Evolutionary conservation across 306 rosid species (phyloP).

Genomic region (Malus sieversii): DNA sequence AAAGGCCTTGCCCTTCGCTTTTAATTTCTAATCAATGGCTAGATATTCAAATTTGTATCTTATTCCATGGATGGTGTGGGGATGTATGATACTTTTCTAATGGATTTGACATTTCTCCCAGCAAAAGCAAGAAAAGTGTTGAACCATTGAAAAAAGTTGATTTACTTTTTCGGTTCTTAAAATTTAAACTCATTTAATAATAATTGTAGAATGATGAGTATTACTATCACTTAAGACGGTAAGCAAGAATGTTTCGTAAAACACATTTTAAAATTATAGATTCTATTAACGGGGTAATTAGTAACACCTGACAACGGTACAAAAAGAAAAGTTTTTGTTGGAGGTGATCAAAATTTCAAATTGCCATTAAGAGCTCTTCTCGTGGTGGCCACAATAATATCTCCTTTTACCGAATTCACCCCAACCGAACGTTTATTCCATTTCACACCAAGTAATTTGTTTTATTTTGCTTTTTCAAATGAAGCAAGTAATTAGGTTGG

Average conservation of each 20-base stretch:
- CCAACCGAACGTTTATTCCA: background rate
- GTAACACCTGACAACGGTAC: background rate
- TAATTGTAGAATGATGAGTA: fast-evolving
- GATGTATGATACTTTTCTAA: too few relatives aligned
- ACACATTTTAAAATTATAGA: too few relatives aligned
- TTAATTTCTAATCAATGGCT: too few relatives aligned
- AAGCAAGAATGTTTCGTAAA: too few relatives aligned
- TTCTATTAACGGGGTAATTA: too few relatives aligned
- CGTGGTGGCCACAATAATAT: background rate
- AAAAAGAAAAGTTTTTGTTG: background rate
- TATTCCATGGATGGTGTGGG: too few relatives aligned
- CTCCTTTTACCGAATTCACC: background rate
- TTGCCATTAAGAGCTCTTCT: background rate
- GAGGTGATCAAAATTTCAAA: background rate
- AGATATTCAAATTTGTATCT: too few relatives aligned
- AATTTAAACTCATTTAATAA: too few relatives aligned
- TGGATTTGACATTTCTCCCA: background rate
- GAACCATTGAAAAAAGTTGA: background rate
- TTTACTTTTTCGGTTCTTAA: background rate
- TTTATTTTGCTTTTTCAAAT: background rate
- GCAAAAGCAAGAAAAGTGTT: background rate
- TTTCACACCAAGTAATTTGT: background rate
- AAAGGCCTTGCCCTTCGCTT: too few relatives aligned
- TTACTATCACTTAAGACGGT: too few relatives aligned
- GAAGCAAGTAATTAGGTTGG: background rate